These are phyloP conservation scores for Sporisorium scitamineum DNA, from an alignment of 1,284 basidiomycete species.

Conservation along the genomic window DNA sequence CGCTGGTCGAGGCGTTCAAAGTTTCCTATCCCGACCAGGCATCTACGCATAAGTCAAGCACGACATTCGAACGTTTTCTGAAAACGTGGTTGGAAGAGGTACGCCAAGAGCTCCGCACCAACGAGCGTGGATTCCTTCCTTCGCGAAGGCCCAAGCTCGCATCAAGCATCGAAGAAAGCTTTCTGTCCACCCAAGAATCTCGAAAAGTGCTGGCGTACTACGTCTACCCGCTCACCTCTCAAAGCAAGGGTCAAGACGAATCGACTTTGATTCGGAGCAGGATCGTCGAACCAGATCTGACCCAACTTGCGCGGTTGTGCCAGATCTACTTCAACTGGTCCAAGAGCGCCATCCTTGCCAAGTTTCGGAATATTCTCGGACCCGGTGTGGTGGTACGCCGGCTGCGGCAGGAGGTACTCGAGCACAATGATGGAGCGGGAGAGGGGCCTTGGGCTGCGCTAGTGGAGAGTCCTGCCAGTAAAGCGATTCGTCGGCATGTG, in stretches of 20 bases:
- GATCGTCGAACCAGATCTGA: conserved; percentile 16
- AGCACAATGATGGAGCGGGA: conserved; percentile 10
- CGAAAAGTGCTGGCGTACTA: conserved; percentile 45
- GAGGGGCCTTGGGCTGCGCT: conserved; percentile 38
- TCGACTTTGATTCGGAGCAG: not conserved
- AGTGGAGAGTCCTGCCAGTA: conserved; percentile 38
- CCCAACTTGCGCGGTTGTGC: conserved; percentile 10
- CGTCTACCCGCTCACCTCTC: conserved; percentile 41
- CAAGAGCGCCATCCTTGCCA: conserved; percentile 21
- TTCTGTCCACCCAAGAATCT: conserved; percentile 26
- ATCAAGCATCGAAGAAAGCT: conserved; percentile 17
- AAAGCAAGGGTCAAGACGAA: not conserved
- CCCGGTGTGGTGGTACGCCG: conserved; percentile 26
- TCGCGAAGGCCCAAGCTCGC: conserved; percentile 47
- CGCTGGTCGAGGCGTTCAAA: conserved; percentile 74
- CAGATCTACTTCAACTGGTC: conserved; percentile 41
- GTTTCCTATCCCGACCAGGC: conserved; percentile 19
- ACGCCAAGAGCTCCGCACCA: conserved; percentile 52
- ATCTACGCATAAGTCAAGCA: not conserved
- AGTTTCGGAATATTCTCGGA: conserved; percentile 32
- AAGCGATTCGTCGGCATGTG: conserved; percentile 18
- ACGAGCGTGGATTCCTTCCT: conserved; percentile 36
- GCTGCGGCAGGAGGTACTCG: conserved; percentile 33
- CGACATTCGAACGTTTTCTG: conserved; percentile 32
- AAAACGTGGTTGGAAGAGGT: conserved; percentile 44